These are phyloP conservation scores for Calonectria pteridis DNA, from an alignment of 2,329 filamentous ascomycete species.

Conservation along the genomic window DNA sequence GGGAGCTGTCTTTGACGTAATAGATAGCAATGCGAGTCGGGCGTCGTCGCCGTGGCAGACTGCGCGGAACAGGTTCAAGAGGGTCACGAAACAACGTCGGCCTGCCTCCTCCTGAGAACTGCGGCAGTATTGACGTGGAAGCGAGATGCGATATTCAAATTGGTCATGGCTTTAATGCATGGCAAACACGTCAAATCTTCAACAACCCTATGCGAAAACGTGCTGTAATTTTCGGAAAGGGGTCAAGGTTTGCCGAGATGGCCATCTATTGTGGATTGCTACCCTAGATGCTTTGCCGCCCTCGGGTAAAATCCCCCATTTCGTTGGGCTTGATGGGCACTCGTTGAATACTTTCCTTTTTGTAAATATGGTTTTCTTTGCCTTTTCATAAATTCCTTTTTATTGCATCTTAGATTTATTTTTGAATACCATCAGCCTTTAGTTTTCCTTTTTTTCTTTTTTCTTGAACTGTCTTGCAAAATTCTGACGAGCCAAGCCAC, in stretches of 20 bases:
- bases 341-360: too few relatives aligned
- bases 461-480: not conserved
- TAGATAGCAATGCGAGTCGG: too few relatives aligned
- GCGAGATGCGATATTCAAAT: not conserved
- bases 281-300: not conserved
- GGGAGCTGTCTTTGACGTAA: not conserved
- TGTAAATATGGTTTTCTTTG: too few relatives aligned
- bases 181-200: not conserved
- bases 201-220: not conserved
- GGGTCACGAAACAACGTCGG: too few relatives aligned
- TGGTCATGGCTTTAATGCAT: not conserved
- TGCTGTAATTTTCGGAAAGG: not conserved
- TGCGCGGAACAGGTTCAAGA: not conserved
- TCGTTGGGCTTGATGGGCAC: too few relatives aligned
- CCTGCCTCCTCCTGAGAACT: not conserved
- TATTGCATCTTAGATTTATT: too few relatives aligned
- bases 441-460: not conserved
- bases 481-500: not conserved
- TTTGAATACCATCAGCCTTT: too few relatives aligned
- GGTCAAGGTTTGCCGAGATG: not conserved
- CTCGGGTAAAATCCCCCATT: too few relatives aligned
- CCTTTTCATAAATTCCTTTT: too few relatives aligned
- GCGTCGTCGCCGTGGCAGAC: not conserved
- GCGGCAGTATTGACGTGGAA: not conserved
- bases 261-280: not conserved